phyloP scores from a whole-genome alignment of 192 early-diverging fungal genomes.

The Diversispora epigaea region DNA sequence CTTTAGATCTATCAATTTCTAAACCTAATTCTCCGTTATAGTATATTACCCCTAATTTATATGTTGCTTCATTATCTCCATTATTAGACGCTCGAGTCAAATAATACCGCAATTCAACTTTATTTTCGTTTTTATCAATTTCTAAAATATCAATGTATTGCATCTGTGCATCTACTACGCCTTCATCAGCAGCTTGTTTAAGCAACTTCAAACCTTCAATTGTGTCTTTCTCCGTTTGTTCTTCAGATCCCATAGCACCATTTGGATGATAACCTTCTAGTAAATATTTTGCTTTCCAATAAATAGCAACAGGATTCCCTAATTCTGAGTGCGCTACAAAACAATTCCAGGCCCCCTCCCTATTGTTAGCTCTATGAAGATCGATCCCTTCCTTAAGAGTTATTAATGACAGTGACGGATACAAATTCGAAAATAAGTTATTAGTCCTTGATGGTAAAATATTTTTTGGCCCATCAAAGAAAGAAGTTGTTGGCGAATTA shows the following conservation, averaged over 20 bases:
- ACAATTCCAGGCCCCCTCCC: not conserved
- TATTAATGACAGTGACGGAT: not conserved
- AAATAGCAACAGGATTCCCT: not conserved
- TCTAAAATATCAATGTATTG: not conserved
- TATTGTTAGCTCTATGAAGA: not conserved
- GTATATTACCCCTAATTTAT: not conserved
- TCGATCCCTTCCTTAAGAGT: not conserved
- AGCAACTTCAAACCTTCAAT: not conserved
- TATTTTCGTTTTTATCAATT: constrained; percentile 2
- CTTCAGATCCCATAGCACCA: not conserved
- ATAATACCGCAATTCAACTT: not conserved
- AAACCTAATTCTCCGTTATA: not conserved
- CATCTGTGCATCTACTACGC: not conserved
- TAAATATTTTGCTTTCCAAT: not conserved
- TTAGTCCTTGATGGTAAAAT: not conserved
- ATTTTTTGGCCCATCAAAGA: not conserved
- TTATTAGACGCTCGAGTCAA: constrained; percentile 1
- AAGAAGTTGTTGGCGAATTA: not conserved
- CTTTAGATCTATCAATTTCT: not conserved
- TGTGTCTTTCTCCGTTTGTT: not conserved
- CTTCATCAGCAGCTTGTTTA: not conserved
- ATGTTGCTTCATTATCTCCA: constrained; percentile 11
- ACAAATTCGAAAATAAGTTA: not conserved
- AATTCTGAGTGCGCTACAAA: not conserved
- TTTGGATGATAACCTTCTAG: not conserved